Conservation (phyloP, 2,329 filamentous ascomycete genomes). For the Cercospora nicotianae region DNA sequence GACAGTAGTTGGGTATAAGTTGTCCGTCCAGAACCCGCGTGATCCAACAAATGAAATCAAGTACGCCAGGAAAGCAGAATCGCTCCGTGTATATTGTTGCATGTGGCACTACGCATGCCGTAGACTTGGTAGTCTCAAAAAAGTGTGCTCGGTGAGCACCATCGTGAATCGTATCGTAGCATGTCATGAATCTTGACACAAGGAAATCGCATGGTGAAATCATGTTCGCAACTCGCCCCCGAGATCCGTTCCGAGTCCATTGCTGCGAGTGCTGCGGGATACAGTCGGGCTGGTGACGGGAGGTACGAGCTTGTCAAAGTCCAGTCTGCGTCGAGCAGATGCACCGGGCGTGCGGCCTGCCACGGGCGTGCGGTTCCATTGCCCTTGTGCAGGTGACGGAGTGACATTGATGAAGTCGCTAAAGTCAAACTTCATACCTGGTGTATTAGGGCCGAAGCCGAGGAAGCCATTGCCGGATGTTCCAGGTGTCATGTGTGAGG, state of each 20-base stretch:
- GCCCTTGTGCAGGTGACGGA: slow-evolving; percentile 86
- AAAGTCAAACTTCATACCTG: slow-evolving; percentile 86
- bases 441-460: slow-evolving; percentile 68
- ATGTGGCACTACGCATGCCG: slow-evolving; percentile 3
- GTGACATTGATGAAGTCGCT: slow-evolving; percentile 97
- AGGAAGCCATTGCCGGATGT: slow-evolving; percentile 59
- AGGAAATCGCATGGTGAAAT: slow-evolving; percentile 8
- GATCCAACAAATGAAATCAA: slow-evolving; percentile 10
- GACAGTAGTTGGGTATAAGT: slow-evolving; percentile 12
- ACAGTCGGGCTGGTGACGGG: slow-evolving; percentile 50
- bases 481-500: slow-evolving; percentile 84
- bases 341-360: slow-evolving; percentile 68
- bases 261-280: slow-evolving; percentile 44
- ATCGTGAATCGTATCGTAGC: slow-evolving; percentile 21
- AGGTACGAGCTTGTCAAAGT: slow-evolving; percentile 74
- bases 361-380: slow-evolving; percentile 66
- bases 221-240: slow-evolving; percentile 57
- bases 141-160: slow-evolving; percentile 2
- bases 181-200: slow-evolving; percentile 12
- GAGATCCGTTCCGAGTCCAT: slow-evolving; percentile 63
- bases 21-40: background rate
- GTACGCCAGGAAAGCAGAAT: slow-evolving; percentile 6
- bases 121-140: slow-evolving; percentile 5
- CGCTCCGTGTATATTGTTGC: slow-evolving; percentile 15
- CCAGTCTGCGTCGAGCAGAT: slow-evolving; percentile 69